Conservation (phyloP, 2,329 filamentous ascomycete genomes). For the Xylariaceae sp. region DNA sequence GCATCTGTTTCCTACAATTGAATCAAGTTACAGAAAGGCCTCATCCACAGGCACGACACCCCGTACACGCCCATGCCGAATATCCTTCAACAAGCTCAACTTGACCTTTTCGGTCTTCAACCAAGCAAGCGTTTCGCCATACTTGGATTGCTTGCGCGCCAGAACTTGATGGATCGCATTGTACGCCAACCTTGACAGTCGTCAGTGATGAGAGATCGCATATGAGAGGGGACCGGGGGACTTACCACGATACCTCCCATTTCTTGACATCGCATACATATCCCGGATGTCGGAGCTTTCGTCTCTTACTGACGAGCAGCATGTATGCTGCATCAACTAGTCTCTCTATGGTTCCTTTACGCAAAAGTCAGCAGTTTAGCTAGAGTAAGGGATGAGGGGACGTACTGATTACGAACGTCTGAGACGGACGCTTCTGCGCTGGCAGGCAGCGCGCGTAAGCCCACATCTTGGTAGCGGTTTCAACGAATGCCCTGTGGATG, state of each 20-base stretch:
- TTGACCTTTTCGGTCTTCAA: constrained; percentile 46
- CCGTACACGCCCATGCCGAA: constrained; percentile 26
- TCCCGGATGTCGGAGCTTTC: constrained; percentile 41
- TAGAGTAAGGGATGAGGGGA: background rate
- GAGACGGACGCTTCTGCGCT: constrained; percentile 48
- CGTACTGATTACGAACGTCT: constrained; percentile 59
- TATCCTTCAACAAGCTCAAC: constrained; percentile 34
- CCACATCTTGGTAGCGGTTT: constrained; percentile 72
- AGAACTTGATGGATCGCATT: constrained; percentile 67
- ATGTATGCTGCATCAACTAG: constrained; percentile 59
- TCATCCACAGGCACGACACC: constrained; percentile 3
- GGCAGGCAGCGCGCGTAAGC: constrained; percentile 57
- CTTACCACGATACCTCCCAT: constrained; percentile 57
- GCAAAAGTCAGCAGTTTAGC: background rate
- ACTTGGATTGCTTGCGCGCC: constrained; percentile 64
- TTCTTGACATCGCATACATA: constrained; percentile 58
- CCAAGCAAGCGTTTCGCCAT: constrained; percentile 62
- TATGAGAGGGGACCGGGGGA: constrained; percentile 16
- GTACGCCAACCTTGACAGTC: constrained; percentile 55
- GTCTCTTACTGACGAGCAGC: constrained; percentile 54
- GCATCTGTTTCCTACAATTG: no score
- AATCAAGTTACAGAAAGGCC: background rate
- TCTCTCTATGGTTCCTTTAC: constrained; percentile 57
- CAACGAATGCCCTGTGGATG: constrained; percentile 66
- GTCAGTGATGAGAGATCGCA: constrained; percentile 8